A percentile compares a stretch with the other conserved stretches of the same genome.
Evolutionary conservation across 148 eudicot genomes (phyloP).

Genomic region (Silene conica): DNA sequence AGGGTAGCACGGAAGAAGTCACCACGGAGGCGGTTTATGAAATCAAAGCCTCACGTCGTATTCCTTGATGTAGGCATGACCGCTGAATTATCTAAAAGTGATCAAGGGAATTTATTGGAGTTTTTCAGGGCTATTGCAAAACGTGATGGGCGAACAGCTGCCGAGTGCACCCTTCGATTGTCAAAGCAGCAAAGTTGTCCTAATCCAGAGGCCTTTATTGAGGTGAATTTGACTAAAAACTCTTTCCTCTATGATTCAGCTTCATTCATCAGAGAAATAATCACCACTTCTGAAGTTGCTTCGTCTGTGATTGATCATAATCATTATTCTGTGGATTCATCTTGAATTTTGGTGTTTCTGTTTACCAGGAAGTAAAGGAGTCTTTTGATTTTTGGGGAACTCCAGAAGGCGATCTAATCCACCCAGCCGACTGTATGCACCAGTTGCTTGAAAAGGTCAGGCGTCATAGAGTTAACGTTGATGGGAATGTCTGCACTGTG

Average conservation of each 20-base stretch:
- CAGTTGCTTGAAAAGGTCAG: conserved; percentile 40
- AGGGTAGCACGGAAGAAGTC: conserved; percentile 31
- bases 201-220: conserved; percentile 33
- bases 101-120: conserved; percentile 30
- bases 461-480: conserved; percentile 38
- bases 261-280: background rate
- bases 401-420: conserved; percentile 35
- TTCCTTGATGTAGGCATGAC: conserved; percentile 49
- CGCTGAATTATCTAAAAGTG: conserved; percentile 37
- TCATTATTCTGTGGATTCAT: background rate
- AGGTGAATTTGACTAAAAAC: conserved; percentile 17
- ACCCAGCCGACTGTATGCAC: conserved; percentile 44
- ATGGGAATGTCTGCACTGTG: conserved; percentile 41
- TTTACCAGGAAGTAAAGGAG: conserved; percentile 30
- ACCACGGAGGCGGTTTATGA: conserved; percentile 24
- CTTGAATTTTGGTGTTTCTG: background rate
- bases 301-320: background rate
- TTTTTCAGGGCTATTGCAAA: conserved; percentile 38
- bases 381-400: conserved; percentile 39
- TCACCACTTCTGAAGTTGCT: background rate
- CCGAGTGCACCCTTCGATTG: conserved; percentile 33
- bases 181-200: conserved; percentile 41
- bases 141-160: conserved; percentile 39
- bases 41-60: conserved; percentile 42
- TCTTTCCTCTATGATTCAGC: background rate